phyloP scores from a whole-genome alignment of 768 basidiomycete genomes.

The Termitomyces sp. region DNA sequence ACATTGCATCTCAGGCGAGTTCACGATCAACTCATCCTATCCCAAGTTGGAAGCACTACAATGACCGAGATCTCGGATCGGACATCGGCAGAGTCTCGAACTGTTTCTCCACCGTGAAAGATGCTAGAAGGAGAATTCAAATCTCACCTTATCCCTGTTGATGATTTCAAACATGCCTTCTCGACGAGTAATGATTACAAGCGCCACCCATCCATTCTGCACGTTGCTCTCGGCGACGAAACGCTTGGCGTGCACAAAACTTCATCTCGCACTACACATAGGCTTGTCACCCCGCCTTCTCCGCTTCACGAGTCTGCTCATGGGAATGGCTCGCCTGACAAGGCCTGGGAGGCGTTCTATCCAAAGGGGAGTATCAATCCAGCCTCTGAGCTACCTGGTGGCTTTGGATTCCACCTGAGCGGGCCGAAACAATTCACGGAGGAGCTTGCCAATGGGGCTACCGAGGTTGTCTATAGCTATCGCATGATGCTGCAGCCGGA shows the following conservation, averaged over 20 bases:
- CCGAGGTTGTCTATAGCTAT: constrained; percentile 59
- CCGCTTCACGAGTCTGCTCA: constrained; percentile 6
- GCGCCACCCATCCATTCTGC: constrained; percentile 13
- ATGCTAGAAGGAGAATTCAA: background rate
- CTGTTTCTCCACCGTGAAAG: background rate
- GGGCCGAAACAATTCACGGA: constrained; percentile 42
- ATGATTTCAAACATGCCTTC: constrained; percentile 31
- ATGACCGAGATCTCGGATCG: background rate
- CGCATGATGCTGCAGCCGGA: constrained; percentile 56
- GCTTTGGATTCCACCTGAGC: constrained; percentile 65
- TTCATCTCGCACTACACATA: constrained; percentile 28
- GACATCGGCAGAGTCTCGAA: background rate
- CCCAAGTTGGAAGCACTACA: no score
- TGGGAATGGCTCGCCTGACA: constrained; percentile 14
- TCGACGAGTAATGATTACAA: constrained; percentile 28
- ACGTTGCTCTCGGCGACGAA: constrained; percentile 33
- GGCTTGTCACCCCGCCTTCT: constrained; percentile 23
- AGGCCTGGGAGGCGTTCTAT: constrained; percentile 60
- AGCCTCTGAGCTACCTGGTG: constrained; percentile 42
- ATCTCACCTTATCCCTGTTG: background rate
- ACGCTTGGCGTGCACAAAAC: constrained; percentile 46
- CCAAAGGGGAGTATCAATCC: constrained; percentile 60
- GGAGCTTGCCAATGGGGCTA: constrained; percentile 31
- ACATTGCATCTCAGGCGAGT: no score
- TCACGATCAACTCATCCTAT: background rate